A percentile compares a stretch with the other conserved stretches of the same genome.
These are phyloP conservation scores for Exophiala spinifera DNA, from an alignment of 2,329 filamentous ascomycete genomes.

Conservation along the genomic window DNA sequence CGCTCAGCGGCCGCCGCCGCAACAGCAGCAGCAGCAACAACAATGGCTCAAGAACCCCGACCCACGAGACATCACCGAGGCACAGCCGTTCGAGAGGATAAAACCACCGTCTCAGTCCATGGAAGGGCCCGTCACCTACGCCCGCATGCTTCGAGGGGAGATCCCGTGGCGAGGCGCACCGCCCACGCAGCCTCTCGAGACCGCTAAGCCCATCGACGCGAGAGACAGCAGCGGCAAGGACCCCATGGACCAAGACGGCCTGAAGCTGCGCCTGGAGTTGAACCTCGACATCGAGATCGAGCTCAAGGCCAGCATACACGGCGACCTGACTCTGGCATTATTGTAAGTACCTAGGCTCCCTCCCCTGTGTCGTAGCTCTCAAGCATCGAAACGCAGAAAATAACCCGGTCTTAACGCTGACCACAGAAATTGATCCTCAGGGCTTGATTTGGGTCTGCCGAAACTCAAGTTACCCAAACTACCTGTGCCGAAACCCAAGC, in stretches of 20 bases:
- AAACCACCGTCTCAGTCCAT: slow-evolving; percentile 55
- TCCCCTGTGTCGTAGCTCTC: not conserved
- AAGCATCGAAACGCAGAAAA: too few species aligned
- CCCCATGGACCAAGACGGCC: slow-evolving; percentile 42
- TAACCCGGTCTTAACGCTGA: slow-evolving; percentile 20
- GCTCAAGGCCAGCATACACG: slow-evolving; percentile 80
- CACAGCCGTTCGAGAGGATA: slow-evolving; percentile 55
- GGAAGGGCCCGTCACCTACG: slow-evolving; percentile 55
- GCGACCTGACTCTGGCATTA: slow-evolving; percentile 75
- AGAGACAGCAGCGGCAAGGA: slow-evolving; percentile 43
- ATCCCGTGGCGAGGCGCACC: slow-evolving; percentile 53
- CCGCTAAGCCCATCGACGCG: slow-evolving; percentile 41
- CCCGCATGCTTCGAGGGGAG: slow-evolving; percentile 53
- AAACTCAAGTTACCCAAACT: slow-evolving; percentile 25
- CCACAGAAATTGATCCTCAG: slow-evolving; percentile 26
- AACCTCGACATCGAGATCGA: slow-evolving; percentile 82
- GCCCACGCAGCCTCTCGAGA: slow-evolving; percentile 46
- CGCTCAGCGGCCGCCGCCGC: slow-evolving; percentile 9
- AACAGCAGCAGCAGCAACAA: slow-evolving; percentile 12
- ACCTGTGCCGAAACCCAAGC: slow-evolving; percentile 2
- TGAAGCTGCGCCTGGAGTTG: slow-evolving; percentile 70
- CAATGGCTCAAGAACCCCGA: slow-evolving; percentile 27
- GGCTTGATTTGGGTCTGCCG: slow-evolving; percentile 23
- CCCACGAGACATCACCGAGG: slow-evolving; percentile 47
- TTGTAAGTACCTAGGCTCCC: slow-evolving; percentile 56